Conservation (phyloP, 331 rosid species). For the Arachis monticola region DNA sequence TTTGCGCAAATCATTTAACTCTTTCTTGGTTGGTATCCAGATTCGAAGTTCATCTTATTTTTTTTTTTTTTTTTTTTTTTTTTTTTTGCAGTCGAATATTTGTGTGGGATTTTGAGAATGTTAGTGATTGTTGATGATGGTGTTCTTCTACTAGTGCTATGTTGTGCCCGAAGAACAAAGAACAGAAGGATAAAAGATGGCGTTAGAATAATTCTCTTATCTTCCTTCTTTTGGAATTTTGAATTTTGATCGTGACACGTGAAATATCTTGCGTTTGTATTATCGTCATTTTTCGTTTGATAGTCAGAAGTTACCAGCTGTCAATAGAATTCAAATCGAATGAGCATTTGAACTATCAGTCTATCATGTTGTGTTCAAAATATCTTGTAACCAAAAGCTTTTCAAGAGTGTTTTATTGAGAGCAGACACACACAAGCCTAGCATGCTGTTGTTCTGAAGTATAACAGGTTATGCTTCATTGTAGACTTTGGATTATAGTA, state of each 20-base stretch:
- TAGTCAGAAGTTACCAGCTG: no score
- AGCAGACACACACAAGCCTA: no score
- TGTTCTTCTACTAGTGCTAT: not conserved
- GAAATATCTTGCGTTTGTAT: not conserved
- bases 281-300: not conserved
- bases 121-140: not conserved
- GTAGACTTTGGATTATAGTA: no score
- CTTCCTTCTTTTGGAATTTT: not conserved
- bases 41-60: not conserved
- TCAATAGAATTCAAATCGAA: no score
- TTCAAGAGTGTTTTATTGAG: no score
- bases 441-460: no score
- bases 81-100: not conserved
- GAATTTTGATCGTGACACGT: not conserved
- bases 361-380: not conserved
- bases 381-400: not conserved
- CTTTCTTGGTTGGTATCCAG: not conserved
- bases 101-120: not conserved
- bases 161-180: not conserved
- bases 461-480: no score
- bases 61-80: not conserved
- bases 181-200: conserved; percentile 6
- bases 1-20: not conserved
- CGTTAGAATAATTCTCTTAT: not conserved
- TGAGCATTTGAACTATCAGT: no score